Evolutionary conservation across 306 rosid genomes (phyloP).

Genomic region (Prunus dulcis): DNA sequence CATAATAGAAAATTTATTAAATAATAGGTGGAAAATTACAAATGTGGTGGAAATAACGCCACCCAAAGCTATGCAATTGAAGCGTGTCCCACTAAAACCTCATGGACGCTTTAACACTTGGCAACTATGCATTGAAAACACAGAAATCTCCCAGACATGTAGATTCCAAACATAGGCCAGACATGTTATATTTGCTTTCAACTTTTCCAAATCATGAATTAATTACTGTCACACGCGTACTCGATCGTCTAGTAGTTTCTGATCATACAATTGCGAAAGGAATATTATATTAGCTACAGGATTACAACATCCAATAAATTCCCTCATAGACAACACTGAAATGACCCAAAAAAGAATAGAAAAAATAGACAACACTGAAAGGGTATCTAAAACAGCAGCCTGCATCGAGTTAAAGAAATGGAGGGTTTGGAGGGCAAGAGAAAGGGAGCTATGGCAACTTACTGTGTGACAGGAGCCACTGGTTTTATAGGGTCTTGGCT

Average conservation of each 20-base stretch:
- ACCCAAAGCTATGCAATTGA: not conserved
- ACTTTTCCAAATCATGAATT: not conserved
- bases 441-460: slow-evolving; percentile 23
- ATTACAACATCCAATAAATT: not conserved
- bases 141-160: too few species aligned
- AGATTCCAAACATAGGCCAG: not conserved
- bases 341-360: too few species aligned
- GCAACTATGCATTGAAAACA: not conserved
- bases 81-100: not conserved
- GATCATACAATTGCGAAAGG: not conserved
- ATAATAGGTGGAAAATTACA: too few species aligned
- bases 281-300: not conserved
- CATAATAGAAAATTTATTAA: too few species aligned
- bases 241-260: not conserved
- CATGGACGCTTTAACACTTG: not conserved
- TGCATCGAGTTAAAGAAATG: slow-evolving; percentile 20
- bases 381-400: not conserved
- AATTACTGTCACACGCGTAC: not conserved
- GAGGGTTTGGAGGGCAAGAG: slow-evolving; percentile 19
- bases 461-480: slow-evolving; percentile 72
- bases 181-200: not conserved
- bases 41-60: too few species aligned
- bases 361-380: not conserved
- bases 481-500: slow-evolving; percentile 77
- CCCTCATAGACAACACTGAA: not conserved